phyloP scores from a whole-genome alignment of 352 stramenopile genomes.

The Pythium grandisporangium region DNA sequence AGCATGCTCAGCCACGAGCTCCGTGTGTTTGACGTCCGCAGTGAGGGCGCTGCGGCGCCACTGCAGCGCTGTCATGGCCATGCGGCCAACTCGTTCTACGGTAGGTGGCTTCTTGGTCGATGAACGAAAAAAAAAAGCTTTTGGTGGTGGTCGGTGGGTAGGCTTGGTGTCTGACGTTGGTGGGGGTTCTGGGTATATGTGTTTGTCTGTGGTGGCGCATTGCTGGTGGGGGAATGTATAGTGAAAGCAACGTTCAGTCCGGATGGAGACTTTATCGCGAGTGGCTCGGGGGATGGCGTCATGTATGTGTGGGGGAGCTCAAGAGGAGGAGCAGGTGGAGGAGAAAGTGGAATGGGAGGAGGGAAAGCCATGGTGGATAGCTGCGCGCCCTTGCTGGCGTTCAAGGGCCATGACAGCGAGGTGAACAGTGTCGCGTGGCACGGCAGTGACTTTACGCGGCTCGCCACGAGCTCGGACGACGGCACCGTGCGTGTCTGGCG shows the following conservation, averaged over 20 bases:
- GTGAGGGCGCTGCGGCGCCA: constrained; percentile 5
- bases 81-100: constrained; percentile 51
- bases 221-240: no score
- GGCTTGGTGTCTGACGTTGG: no score
- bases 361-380: no score
- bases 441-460: constrained; percentile 29
- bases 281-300: constrained; percentile 35
- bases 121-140: background rate
- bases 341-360: no score
- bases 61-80: constrained; percentile 39
- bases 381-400: constrained; percentile 21
- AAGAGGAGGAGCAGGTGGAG: no score
- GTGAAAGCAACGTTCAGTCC: constrained; percentile 50
- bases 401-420: constrained; percentile 53
- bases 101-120: constrained; percentile 5
- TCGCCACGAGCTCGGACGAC: constrained; percentile 59
- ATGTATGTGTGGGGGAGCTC: constrained; percentile 70
- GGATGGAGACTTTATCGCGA: constrained; percentile 47
- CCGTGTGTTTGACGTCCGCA: constrained; percentile 30
- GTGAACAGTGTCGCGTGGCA: constrained; percentile 63
- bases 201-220: no score
- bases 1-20: constrained; percentile 55
- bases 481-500: constrained; percentile 26
- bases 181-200: no score
- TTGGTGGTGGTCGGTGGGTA: background rate